Conservation (phyloP, 768 basidiomycete genomes). For the Psilocybe cubensis region DNA sequence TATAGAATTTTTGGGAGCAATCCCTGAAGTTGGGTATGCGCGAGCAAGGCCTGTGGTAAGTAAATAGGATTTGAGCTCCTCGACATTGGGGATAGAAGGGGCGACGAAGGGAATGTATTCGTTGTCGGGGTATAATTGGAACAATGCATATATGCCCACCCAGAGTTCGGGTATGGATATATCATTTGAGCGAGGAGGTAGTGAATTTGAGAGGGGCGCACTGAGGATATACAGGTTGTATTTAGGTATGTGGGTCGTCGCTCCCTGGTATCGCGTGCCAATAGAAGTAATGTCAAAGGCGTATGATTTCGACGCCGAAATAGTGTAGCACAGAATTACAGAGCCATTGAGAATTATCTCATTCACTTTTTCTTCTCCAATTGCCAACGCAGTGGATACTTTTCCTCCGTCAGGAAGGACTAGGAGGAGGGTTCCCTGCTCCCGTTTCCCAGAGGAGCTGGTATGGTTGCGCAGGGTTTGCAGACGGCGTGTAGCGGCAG, state of each 20-base stretch:
- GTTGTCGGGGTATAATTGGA: constrained; percentile 37
- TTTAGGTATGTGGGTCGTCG: constrained; percentile 31
- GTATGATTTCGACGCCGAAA: constrained; percentile 10
- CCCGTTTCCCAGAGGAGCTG: not conserved
- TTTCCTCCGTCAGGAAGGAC: constrained; percentile 32
- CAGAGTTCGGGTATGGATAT: constrained; percentile 38
- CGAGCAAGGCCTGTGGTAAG: constrained; percentile 40
- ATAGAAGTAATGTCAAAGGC: constrained; percentile 29
- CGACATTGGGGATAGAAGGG: constrained; percentile 29
- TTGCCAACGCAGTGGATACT: constrained; percentile 16
- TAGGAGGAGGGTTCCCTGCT: constrained; percentile 23
- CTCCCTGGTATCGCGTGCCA: constrained; percentile 31
- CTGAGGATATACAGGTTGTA: constrained; percentile 27
- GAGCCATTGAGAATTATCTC: constrained; percentile 25
- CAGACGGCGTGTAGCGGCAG: constrained; percentile 20
- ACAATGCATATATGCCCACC: constrained; percentile 45
- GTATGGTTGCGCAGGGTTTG: constrained; percentile 27
- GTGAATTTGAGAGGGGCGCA: constrained; percentile 8
- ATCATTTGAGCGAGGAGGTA: constrained; percentile 14
- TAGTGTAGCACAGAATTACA: constrained; percentile 22
- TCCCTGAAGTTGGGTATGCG: constrained; percentile 11
- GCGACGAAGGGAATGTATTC: constrained; percentile 45
- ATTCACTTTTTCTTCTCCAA: constrained; percentile 13
- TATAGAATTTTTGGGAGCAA: constrained; percentile 11
- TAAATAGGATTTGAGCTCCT: constrained; percentile 40